These are phyloP conservation scores for Cryphonectria carpinicola DNA, from an alignment of 2,329 filamentous ascomycete genomes.

Conservation along the genomic window DNA sequence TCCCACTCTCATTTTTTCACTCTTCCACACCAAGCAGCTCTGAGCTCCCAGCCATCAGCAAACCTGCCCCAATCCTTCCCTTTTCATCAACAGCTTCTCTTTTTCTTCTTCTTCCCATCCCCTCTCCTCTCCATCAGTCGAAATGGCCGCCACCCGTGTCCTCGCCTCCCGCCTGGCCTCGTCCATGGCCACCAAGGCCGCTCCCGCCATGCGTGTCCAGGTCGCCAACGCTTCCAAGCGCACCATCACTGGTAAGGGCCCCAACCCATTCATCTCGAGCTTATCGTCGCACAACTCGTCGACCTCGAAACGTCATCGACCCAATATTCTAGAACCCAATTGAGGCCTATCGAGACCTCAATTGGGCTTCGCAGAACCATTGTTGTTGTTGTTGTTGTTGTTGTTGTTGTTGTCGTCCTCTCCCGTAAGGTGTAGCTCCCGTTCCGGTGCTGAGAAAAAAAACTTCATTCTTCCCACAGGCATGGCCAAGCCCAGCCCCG, in stretches of 20 bases:
- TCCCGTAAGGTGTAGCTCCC: slow-evolving; percentile 17
- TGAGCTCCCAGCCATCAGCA: slow-evolving; percentile 30
- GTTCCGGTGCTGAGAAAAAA: slow-evolving; percentile 30
- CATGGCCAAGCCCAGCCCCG: slow-evolving; percentile 62
- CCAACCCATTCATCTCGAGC: slow-evolving; percentile 22
- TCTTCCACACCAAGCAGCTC: slow-evolving; percentile 33
- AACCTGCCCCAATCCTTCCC: slow-evolving; percentile 34
- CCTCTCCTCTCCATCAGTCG: slow-evolving; percentile 58
- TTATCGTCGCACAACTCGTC: slow-evolving; percentile 29
- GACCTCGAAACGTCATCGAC: slow-evolving; percentile 28
- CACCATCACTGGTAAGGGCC: slow-evolving; percentile 70
- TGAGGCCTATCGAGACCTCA: slow-evolving; percentile 33
- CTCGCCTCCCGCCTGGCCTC: slow-evolving; percentile 78
- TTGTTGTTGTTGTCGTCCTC: background rate
- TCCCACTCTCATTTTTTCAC: slow-evolving; percentile 34
- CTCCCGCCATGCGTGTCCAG: slow-evolving; percentile 71
- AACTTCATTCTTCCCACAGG: slow-evolving; percentile 41
- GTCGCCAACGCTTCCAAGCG: slow-evolving; percentile 71
- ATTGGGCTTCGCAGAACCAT: slow-evolving; percentile 9
- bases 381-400: background rate
- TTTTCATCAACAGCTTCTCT: slow-evolving; percentile 48
- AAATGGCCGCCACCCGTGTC: slow-evolving; percentile 80
- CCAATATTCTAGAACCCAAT: slow-evolving; percentile 34
- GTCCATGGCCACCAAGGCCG: slow-evolving; percentile 78
- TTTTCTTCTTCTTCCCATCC: slow-evolving; percentile 36